These are phyloP conservation scores for Cutaneotrichosporon sp. DNA, from an alignment of 1,284 basidiomycete species.

Conservation along the genomic window DNA sequence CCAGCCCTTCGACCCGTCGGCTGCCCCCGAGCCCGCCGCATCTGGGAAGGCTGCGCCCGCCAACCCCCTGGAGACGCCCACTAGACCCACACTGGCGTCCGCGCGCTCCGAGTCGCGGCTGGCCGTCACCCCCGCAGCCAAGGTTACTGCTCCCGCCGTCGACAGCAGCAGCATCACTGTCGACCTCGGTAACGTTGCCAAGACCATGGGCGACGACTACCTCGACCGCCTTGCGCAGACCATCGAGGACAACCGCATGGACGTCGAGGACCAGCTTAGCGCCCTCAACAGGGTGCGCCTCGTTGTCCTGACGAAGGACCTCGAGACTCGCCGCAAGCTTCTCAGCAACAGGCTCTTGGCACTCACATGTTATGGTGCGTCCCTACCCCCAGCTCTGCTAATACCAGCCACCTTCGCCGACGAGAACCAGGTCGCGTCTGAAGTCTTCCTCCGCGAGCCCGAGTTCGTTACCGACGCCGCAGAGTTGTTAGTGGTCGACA, in stretches of 20 bases:
- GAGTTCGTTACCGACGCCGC: slow-evolving; percentile 83
- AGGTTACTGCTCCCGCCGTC: slow-evolving; percentile 2
- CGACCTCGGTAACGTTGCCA: slow-evolving; percentile 37
- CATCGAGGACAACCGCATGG: slow-evolving; percentile 70
- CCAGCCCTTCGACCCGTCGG: slow-evolving; percentile 16
- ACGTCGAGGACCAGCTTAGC: slow-evolving; percentile 84
- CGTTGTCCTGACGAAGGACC: slow-evolving; percentile 64
- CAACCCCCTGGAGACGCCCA: slow-evolving; percentile 29
- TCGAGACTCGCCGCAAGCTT: slow-evolving; percentile 72
- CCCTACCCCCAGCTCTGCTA: slow-evolving; percentile 9
- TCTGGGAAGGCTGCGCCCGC: slow-evolving; percentile 1
- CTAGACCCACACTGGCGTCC: slow-evolving; percentile 17
- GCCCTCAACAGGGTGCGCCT: slow-evolving; percentile 84
- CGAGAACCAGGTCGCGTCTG: slow-evolving; percentile 75
- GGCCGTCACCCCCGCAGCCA: slow-evolving; percentile 15
- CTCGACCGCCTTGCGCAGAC: slow-evolving; percentile 69
- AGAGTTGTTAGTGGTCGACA: slow-evolving; percentile 80
- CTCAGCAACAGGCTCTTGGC: slow-evolving; percentile 80
- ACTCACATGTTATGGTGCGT: slow-evolving; percentile 73
- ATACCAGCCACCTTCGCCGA: slow-evolving; percentile 66
- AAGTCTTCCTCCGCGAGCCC: slow-evolving; percentile 88
- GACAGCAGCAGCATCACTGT: slow-evolving; percentile 36
- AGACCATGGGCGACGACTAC: slow-evolving; percentile 23
- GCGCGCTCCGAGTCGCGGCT: slow-evolving; percentile 11
- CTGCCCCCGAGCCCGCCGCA: slow-evolving; percentile 1